Evolutionary conservation across 257 asterid genomes (phyloP), one percentile per base, ranked within the genome.

Genomic region (Sherardia arvensis): DNA sequence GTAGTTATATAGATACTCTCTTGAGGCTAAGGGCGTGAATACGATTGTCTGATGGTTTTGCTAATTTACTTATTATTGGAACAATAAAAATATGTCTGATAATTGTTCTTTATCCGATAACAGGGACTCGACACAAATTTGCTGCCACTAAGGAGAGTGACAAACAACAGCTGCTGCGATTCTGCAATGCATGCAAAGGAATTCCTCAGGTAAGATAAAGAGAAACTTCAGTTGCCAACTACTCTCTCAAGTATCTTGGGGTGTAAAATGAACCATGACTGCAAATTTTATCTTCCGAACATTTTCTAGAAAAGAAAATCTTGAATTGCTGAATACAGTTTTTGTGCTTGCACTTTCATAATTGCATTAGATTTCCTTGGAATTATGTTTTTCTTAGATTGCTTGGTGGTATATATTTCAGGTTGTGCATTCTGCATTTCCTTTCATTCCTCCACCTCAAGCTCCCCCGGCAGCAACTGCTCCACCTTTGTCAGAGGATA

Each of bases 121-220:
- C 87, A 92, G 99, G 74, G 66, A 55, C 82, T 68, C 85, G 91
- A 4, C 67, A 89, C 47, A 92, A 79, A 76, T 83, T 92, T 62
- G 85, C 85, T 63, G 85, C 96, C 58, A 66, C 75, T 20, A 71
- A 66, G 54, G 97, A 78, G 65, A 83, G 75, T 29, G 90, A 84
- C 53, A 89, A 74, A 71, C 85, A 76, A 45, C 88, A 82, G 61
- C 71, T 92, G 84, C 84, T 82, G 83, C 72, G 81, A 45, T 90
- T 89, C 72, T 89, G 95, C 77, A 80, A 80, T 82, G 99, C 99
- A 17, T 92, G 99, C 85, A 92, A 87, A 82, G 99, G 99, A 69
- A 85, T 92, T 77, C 95, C 97, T 67, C 99, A 92, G 99, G 99
- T 91, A 33, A 64, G 61, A 51, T 48, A 58, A 65, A 21, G 61